Percentiles rank a stretch among this genome's conserved stretches.
Conservation (phyloP, 2,329 filamentous ascomycete species). For the Zymoseptoria brevis region DNA sequence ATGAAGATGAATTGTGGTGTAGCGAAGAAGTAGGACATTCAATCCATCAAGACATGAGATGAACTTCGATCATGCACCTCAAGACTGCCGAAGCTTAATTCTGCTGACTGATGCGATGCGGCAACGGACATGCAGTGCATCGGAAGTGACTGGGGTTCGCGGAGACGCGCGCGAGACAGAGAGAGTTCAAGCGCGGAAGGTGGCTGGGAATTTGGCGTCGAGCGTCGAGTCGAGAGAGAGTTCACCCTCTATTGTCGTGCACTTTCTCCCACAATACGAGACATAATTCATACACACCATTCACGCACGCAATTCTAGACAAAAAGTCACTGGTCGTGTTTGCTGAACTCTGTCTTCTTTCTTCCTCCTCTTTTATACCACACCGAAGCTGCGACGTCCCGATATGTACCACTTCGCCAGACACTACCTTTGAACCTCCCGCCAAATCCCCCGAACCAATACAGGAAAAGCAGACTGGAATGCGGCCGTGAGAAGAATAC, state of each 20-base stretch:
- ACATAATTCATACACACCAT: background rate
- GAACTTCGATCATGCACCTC: slow-evolving; percentile 1
- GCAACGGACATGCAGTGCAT: background rate
- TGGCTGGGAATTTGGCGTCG: background rate
- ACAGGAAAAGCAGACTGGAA: slow-evolving; percentile 1
- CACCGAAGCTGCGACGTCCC: background rate
- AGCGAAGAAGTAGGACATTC: too few species aligned
- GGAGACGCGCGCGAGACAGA: background rate
- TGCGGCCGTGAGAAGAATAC: slow-evolving; percentile 2
- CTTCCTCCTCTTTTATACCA: background rate
- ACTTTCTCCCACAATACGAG: background rate
- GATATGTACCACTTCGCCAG: background rate
- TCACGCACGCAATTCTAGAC: background rate
- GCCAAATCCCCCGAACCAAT: background rate
- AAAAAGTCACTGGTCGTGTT: background rate
- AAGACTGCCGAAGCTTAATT: background rate
- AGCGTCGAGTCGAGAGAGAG: background rate
- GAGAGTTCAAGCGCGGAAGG: background rate
- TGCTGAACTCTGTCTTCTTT: background rate
- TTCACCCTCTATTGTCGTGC: background rate
- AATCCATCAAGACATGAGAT: background rate
- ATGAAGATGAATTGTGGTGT: background rate
- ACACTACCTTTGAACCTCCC: background rate
- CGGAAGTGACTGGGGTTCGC: background rate
- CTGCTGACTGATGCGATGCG: background rate